phyloP scores from a whole-genome alignment of 352 stramenopile species.

The Peronosclerospora sorghi region DNA sequence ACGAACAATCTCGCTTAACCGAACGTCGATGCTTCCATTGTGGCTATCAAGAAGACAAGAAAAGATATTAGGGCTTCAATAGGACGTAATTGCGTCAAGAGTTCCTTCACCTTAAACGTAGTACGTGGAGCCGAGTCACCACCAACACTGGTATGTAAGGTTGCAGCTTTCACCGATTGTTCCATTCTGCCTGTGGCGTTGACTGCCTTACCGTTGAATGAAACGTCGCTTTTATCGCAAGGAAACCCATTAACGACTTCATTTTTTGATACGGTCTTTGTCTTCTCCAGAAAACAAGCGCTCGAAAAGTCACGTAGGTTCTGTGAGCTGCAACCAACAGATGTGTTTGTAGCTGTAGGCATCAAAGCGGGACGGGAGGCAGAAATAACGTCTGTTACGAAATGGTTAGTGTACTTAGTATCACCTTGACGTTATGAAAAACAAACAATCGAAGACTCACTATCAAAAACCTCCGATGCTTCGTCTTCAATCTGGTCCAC shows the following conservation, averaged over 20 bases:
- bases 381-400: conserved; percentile 49
- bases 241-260: background rate
- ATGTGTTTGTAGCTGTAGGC: conserved; percentile 1
- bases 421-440: conserved; percentile 21
- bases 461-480: conserved; percentile 60
- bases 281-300: background rate
- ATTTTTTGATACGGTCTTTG: conserved; percentile 6
- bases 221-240: conserved; percentile 26
- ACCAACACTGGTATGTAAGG: background rate
- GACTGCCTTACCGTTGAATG: conserved; percentile 28
- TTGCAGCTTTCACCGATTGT: background rate
- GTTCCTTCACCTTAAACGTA: conserved; percentile 6
- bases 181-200: conserved; percentile 6
- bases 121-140: background rate
- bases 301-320: background rate
- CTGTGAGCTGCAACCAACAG: conserved; percentile 1
- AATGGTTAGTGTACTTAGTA: background rate
- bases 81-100: background rate
- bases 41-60: conserved; percentile 3
- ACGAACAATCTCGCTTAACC: conserved; percentile 49
- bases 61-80: background rate
- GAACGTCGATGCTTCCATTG: conserved; percentile 40
- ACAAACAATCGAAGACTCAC: conserved; percentile 18
- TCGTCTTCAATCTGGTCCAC: conserved; percentile 41
- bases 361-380: conserved; percentile 8